These are phyloP conservation scores for Hericium coralloides DNA, from an alignment of 768 basidiomycete species.

Conservation along the genomic window DNA sequence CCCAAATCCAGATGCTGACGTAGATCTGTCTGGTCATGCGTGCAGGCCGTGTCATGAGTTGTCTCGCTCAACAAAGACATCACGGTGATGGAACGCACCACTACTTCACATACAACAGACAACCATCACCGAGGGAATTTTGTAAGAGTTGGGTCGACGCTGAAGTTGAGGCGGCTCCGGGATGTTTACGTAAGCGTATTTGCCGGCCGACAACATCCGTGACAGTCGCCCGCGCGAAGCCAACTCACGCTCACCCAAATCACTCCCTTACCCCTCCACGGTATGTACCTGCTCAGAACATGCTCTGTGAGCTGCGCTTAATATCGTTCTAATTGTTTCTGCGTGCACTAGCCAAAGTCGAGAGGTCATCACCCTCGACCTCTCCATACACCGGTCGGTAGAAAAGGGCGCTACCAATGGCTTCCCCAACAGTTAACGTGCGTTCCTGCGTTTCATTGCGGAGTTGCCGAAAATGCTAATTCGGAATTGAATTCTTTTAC, in stretches of 20 bases:
- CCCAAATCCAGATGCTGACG: not conserved
- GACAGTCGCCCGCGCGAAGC: not conserved
- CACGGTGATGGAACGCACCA: too few relatives aligned
- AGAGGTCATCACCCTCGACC: not conserved
- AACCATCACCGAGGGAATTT: too few relatives aligned
- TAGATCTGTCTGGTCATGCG: too few relatives aligned
- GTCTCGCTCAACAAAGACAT: too few relatives aligned
- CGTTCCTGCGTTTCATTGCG: not conserved
- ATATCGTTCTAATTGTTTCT: not conserved
- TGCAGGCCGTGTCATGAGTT: too few relatives aligned
- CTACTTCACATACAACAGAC: too few relatives aligned
- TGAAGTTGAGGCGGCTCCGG: too few relatives aligned
- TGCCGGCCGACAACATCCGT: conserved; percentile 11
- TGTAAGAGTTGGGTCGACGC: too few relatives aligned
- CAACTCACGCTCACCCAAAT: not conserved
- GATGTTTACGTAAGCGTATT: conserved; percentile 8
- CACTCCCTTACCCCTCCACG: not conserved
- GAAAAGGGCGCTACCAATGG: conserved; percentile 7
- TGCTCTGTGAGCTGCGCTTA: not conserved
- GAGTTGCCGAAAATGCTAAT: too few relatives aligned
- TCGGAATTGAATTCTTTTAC: not conserved
- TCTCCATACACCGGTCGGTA: conserved; percentile 6
- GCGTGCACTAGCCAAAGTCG: conserved; percentile 1
- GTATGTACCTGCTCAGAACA: not conserved
- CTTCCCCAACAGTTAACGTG: conserved; percentile 14